phyloP scores from a whole-genome alignment of 116 monocot species.

The Dioscorea cayenensis region DNA sequence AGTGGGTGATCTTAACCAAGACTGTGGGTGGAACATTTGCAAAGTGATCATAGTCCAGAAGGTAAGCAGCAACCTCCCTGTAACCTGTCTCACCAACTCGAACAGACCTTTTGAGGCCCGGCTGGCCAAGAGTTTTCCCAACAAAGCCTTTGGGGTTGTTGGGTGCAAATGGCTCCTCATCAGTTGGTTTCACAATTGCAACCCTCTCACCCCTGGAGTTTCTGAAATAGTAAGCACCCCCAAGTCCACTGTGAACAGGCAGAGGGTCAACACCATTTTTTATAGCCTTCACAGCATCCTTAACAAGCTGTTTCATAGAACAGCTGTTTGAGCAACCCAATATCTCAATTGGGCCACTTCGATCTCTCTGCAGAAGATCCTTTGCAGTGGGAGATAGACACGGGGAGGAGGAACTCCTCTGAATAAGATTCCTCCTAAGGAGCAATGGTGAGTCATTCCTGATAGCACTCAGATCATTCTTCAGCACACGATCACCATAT shows the following conservation, averaged over 20 bases:
- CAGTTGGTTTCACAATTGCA: slow-evolving; percentile 85
- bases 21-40: slow-evolving; percentile 88
- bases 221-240: slow-evolving; percentile 87
- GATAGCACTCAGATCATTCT: slow-evolving; percentile 69
- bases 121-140: slow-evolving; percentile 83
- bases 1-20: slow-evolving; percentile 81
- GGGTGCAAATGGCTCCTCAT: slow-evolving; percentile 94
- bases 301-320: slow-evolving; percentile 52
- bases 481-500: slow-evolving; percentile 68
- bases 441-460: slow-evolving; percentile 76
- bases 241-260: slow-evolving; percentile 67
- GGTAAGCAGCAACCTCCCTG: slow-evolving; percentile 87
- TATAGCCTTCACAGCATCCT: slow-evolving; percentile 68
- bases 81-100: slow-evolving; percentile 92
- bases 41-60: slow-evolving; percentile 76
- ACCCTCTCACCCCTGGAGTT: slow-evolving; percentile 53
- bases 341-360: slow-evolving; percentile 65
- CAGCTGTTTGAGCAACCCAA: slow-evolving; percentile 51
- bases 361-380: slow-evolving; percentile 51
- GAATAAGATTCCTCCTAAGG: slow-evolving; percentile 59
- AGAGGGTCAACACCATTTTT: slow-evolving; percentile 65
- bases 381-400: slow-evolving; percentile 73
- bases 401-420: slow-evolving; percentile 79
- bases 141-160: slow-evolving; percentile 90
- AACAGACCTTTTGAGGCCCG: slow-evolving; percentile 77